Percentiles rank a stretch among this genome's conserved stretches.
Evolutionary conservation across 2,329 filamentous ascomycete species (phyloP).

Genomic region (Arthrocladium fulminans): DNA sequence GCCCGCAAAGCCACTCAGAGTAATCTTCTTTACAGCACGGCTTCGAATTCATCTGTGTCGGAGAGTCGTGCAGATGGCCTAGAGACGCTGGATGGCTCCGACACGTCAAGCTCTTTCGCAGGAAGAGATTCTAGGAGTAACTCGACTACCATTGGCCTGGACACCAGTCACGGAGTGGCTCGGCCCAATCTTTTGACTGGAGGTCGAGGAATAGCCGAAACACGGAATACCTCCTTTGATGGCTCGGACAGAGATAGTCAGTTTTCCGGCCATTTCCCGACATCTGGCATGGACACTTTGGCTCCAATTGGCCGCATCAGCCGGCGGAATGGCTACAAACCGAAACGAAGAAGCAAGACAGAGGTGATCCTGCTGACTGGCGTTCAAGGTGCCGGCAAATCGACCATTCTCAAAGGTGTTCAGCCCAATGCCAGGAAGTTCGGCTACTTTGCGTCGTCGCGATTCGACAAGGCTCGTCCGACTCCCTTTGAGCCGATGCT

Average conservation of each 20-base stretch:
- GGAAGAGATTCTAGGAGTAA: conserved; percentile 30
- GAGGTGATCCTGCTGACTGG: conserved; percentile 53
- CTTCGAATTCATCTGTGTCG: conserved; percentile 46
- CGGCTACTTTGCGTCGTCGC: conserved; percentile 53
- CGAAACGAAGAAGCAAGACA: conserved; percentile 47
- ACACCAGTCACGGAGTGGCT: not conserved
- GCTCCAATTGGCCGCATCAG: conserved; percentile 25
- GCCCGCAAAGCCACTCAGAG: conserved; percentile 28
- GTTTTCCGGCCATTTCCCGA: conserved; percentile 23
- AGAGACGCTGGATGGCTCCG: conserved; percentile 45
- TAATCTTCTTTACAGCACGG: conserved; percentile 40
- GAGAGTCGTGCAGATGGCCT: conserved; percentile 41
- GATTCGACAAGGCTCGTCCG: conserved; percentile 51
- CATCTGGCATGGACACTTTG: conserved; percentile 28
- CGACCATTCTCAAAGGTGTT: conserved; percentile 50
- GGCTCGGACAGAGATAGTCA: conserved; percentile 32
- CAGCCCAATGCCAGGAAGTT: conserved; percentile 48
- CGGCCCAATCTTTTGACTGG: conserved; percentile 1
- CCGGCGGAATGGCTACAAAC: conserved; percentile 38
- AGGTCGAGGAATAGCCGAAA: conserved; percentile 13
- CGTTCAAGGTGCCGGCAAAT: conserved; percentile 51
- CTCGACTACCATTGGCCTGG: conserved; percentile 27
- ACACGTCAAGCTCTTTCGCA: conserved; percentile 40
- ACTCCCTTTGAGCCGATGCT: conserved; percentile 55
- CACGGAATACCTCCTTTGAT: conserved; percentile 15